phyloP scores from a whole-genome alignment of 768 basidiomycete species.

The Tricholoma sp. region DNA sequence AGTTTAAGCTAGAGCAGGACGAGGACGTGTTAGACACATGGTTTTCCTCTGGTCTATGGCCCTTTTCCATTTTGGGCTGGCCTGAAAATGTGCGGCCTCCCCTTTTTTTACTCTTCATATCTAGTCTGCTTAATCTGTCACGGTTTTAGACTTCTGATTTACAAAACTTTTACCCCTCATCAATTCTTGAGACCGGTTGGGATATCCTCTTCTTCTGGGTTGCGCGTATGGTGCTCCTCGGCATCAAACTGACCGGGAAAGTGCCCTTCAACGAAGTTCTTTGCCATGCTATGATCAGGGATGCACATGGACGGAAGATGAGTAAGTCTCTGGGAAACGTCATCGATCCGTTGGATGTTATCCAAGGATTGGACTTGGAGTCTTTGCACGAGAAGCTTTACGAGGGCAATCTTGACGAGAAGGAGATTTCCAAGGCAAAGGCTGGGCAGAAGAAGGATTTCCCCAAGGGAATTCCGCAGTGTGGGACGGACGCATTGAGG shows the following conservation, averaged over 20 bases:
- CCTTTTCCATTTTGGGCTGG: conserved; percentile 97
- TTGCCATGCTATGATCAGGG: conserved; percentile 98
- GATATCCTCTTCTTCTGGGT: conserved; percentile 99
- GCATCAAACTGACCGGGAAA: conserved; percentile 79
- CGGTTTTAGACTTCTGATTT: conserved; percentile 65
- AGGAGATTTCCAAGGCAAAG: conserved; percentile 87
- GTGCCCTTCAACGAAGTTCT: conserved; percentile 95
- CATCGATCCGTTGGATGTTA: conserved; percentile 94
- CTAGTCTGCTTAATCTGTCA: background rate
- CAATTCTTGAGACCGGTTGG: conserved; percentile 97
- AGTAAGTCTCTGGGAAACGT: conserved; percentile 97
- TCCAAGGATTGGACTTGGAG: conserved; percentile 78
- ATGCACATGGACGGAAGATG: conserved; percentile 99
- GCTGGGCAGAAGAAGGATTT: conserved; percentile 98
- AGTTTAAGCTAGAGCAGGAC: conserved; percentile 84
- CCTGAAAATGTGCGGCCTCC: conserved; percentile 68
- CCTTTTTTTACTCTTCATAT: background rate
- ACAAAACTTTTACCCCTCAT: conserved; percentile 79
- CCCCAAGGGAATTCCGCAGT: conserved; percentile 98
- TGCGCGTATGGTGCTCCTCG: conserved; percentile 95
- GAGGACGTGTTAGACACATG: conserved; percentile 98
- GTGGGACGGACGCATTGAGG: conserved; percentile 93
- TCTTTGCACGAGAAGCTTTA: conserved; percentile 79
- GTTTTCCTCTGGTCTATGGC: conserved; percentile 98
- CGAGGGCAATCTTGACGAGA: conserved; percentile 90